Evolutionary conservation across 495 filamentous ascomycete genomes (phyloP), one percentile per base, ranked within the genome.

Genomic region (Neurospora sp.): DNA sequence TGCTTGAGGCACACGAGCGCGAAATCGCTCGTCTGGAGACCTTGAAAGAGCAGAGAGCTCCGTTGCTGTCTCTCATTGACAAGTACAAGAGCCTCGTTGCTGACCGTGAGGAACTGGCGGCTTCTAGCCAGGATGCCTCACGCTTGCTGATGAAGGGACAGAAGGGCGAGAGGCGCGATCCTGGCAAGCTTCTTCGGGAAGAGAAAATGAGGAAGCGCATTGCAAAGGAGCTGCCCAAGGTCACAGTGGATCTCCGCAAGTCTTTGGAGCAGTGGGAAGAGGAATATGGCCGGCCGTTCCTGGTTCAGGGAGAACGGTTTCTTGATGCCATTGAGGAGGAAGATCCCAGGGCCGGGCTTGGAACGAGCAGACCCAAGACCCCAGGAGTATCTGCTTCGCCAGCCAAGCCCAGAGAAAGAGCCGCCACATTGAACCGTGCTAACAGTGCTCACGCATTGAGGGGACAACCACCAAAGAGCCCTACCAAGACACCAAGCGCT

Each of bases 151-250:
- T 88, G 73, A 92, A 94, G 45, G 94, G 94, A 3, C 89, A 91
- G 71, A 97, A 95, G 82, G 92, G 94, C 69, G 94, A 97, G 80
- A 90, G 89, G 77, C 91, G 96, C 76, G 96, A 99, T 80, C 96
- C 96, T 0, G 94, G 93, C 38, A 93, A 96, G 80, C 85, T 99
- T n/a, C 84, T 99, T 39, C 88, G 96, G 35, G 96, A 99, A 79
- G 96, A 99, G 84, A 98, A 97, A 86, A 96, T 97, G 93, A 89
- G 96, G 48, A 99, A 98, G 87, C 86, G 94, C 37, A 97, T 98
- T 72, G 86, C 93, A 18, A 98, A 98, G 82, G 96, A 99, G 75
- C 85, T 99, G 59, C 96, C 96, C 7, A 98, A 96, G 81, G 85
- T 99, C 18, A 92, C 94, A 70, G 85, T 86, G 0, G 94, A 98